phyloP scores from a whole-genome alignment of 2,329 filamentous ascomycete species.

The Beauveria caledonica region DNA sequence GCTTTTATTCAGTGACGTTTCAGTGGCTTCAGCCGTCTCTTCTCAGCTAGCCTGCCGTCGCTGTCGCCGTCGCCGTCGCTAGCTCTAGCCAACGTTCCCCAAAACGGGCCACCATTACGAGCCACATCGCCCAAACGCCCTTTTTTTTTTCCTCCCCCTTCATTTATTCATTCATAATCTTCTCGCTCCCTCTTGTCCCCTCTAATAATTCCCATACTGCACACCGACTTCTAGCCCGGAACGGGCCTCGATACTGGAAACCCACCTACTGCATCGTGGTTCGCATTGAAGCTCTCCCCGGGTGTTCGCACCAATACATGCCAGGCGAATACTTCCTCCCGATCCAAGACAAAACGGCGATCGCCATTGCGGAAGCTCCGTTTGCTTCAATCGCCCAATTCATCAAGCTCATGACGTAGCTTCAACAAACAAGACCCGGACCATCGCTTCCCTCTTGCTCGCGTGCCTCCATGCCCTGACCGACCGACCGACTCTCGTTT shows the following conservation, averaged over 20 bases:
- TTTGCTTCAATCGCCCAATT: not conserved
- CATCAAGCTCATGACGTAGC: not conserved
- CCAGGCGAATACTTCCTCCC: not conserved
- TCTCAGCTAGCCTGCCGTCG: not conserved
- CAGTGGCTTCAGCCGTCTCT: not conserved
- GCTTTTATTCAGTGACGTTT: too few species aligned
- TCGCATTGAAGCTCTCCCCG: not conserved
- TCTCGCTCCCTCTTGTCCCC: not conserved
- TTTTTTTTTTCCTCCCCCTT: not conserved
- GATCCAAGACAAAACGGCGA: not conserved
- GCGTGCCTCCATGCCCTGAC: slow-evolving; percentile 1
- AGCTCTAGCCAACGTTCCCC: not conserved
- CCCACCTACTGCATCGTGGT: too few species aligned
- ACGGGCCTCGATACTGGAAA: too few species aligned
- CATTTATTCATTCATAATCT: not conserved
- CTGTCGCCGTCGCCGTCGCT: not conserved
- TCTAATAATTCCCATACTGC: not conserved
- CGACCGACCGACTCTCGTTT: too few species aligned
- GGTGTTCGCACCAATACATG: not conserved
- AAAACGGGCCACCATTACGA: not conserved
- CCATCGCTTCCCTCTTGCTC: not conserved
- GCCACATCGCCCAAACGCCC: not conserved
- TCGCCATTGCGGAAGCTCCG: not conserved
- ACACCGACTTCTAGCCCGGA: too few species aligned
- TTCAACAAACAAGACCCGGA: not conserved